Conservation (phyloP, 129 eudicot genomes). For the Cynara cardunculus region DNA sequence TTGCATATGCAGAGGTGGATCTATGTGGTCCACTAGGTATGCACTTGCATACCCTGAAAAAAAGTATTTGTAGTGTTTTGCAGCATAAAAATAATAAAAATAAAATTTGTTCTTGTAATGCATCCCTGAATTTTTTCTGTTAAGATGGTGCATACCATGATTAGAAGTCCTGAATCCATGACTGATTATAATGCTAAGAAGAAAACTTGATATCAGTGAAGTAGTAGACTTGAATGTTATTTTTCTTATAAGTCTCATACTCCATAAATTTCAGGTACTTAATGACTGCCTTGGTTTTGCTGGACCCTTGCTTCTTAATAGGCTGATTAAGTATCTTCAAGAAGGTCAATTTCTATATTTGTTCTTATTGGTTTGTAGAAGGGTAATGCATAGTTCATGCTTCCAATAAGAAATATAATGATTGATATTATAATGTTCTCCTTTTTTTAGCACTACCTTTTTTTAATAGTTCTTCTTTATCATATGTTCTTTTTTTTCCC, state of each 20-base stretch:
- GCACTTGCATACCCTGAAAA: neutral
- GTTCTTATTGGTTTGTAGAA: neutral
- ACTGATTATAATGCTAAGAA: neutral
- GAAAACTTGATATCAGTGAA: neutral
- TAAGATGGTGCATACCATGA: neutral
- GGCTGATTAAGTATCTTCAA: slow-evolving; percentile 85
- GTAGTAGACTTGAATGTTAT: slow-evolving; percentile 2
- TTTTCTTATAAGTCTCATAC: slow-evolving; percentile 4
- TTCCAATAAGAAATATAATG: neutral
- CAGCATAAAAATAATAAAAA: neutral
- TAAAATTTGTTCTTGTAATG: neutral
- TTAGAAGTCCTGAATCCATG: neutral
- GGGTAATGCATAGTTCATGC: neutral
- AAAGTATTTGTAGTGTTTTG: neutral
- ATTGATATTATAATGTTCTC: neutral
- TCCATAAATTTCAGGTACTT: slow-evolving; percentile 50
- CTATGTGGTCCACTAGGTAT: neutral
- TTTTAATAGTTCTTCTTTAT: neutral
- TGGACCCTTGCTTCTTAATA: slow-evolving; percentile 90
- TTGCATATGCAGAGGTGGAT: too few species aligned
- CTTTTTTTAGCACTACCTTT: neutral
- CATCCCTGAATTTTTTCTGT: neutral
- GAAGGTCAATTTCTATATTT: slow-evolving; percentile 44
- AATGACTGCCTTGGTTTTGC: slow-evolving; percentile 89
- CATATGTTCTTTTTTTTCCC: neutral